Evolutionary conservation across 352 stramenopile species (phyloP).

Genomic region (Pilasporangium apinafurcum): DNA sequence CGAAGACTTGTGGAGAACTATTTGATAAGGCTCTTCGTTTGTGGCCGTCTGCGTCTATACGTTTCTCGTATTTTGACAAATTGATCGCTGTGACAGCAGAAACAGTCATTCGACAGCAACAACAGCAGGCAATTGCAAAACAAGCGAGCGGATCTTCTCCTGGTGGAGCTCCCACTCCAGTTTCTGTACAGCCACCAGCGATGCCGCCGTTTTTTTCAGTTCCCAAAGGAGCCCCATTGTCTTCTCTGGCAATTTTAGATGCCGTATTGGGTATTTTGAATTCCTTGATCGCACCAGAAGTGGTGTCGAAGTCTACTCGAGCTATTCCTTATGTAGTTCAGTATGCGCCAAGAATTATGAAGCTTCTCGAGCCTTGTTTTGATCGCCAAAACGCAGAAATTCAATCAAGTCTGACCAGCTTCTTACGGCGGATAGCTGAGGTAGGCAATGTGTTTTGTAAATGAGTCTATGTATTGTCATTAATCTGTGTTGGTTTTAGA

Average conservation of each 20-base stretch:
- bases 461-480: background rate
- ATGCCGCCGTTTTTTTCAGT: slow-evolving; percentile 82
- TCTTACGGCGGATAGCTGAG: slow-evolving; percentile 70
- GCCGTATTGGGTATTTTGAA: slow-evolving; percentile 86
- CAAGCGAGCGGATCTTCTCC: background rate
- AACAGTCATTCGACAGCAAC: slow-evolving; percentile 73
- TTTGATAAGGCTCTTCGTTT: slow-evolving; percentile 84
- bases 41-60: slow-evolving; percentile 82
- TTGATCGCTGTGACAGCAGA: slow-evolving; percentile 87
- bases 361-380: slow-evolving; percentile 85
- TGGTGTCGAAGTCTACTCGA: slow-evolving; percentile 67
- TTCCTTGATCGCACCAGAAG: slow-evolving; percentile 68
- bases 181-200: slow-evolving; percentile 15
- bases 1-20: slow-evolving; percentile 84
- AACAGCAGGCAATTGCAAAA: slow-evolving; percentile 22
- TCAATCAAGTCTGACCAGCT: slow-evolving; percentile 57
- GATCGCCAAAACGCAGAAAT: slow-evolving; percentile 79
- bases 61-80: slow-evolving; percentile 90
- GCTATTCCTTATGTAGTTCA: slow-evolving; percentile 80
- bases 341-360: slow-evolving; percentile 86
- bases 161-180: slow-evolving; percentile 7
- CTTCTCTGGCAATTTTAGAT: slow-evolving; percentile 82
- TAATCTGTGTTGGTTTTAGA: slow-evolving; percentile 22
- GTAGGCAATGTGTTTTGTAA: slow-evolving; percentile 17
- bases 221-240: slow-evolving; percentile 76